Evolutionary conservation across 345 rosid genomes (phyloP).

Genomic region (Punica granatum): DNA sequence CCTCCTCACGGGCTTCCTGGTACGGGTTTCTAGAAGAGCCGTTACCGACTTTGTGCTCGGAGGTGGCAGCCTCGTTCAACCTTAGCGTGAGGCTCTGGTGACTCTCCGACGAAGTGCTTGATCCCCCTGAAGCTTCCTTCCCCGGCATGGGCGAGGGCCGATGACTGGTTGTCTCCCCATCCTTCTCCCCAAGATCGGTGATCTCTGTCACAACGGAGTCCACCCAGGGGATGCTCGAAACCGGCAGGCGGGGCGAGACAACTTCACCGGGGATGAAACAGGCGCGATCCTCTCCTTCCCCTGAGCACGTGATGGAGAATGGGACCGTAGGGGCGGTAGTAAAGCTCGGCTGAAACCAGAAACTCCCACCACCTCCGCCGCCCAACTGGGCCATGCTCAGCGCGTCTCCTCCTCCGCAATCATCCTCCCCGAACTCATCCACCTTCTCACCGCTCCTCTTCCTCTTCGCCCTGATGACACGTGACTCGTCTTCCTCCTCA

Average conservation of each 20-base stretch:
- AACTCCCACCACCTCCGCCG: constrained; percentile 29
- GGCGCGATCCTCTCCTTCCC: constrained; percentile 53
- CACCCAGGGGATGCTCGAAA: constrained; percentile 68
- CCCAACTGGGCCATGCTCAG: constrained; percentile 41
- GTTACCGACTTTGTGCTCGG: constrained; percentile 43
- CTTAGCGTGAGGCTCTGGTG: constrained; percentile 40
- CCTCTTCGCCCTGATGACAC: constrained; percentile 64
- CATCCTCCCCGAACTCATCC: constrained; percentile 22
- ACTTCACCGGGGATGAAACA: constrained; percentile 67
- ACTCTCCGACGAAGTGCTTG: constrained; percentile 77
- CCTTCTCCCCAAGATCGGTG: constrained; percentile 62
- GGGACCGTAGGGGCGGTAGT: constrained; percentile 42
- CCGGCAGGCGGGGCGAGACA: constrained; percentile 55
- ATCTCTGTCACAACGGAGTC: constrained; percentile 67
- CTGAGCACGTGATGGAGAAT: constrained; percentile 61
- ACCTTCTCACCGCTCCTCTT: constrained; percentile 29
- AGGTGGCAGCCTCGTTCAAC: constrained; percentile 31
- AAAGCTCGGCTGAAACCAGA: constrained; percentile 72
- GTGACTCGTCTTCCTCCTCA: constrained; percentile 58
- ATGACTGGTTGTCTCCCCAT: constrained; percentile 41
- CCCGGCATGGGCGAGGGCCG: constrained; percentile 19
- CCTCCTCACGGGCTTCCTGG: constrained; percentile 37
- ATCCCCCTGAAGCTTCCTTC: constrained; percentile 54
- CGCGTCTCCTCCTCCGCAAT: constrained; percentile 23
- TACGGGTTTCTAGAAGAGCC: constrained; percentile 45